Conservation (phyloP, 129 eudicot species). For the Artemisia annua region DNA sequence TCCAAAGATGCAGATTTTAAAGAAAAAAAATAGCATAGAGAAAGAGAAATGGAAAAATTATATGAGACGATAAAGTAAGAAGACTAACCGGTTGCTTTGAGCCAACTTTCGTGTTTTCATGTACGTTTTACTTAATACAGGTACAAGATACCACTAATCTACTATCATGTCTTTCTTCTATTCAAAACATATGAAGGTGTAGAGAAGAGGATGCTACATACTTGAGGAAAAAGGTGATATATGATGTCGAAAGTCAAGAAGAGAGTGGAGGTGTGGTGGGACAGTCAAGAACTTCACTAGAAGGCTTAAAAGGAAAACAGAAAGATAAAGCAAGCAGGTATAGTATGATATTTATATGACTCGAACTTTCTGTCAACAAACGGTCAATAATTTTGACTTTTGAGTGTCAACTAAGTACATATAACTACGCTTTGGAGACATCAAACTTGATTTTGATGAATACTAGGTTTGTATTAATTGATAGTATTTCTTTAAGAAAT, state of each 20-base stretch:
- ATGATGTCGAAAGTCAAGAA: slow-evolving; percentile 20
- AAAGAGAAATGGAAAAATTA: neutral
- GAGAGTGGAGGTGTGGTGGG: slow-evolving; percentile 22
- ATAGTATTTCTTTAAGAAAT: neutral
- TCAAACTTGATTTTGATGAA: slow-evolving; percentile 18
- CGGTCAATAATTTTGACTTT: neutral
- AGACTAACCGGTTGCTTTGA: slow-evolving; percentile 20
- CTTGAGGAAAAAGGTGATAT: slow-evolving; percentile 11
- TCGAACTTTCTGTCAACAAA: slow-evolving; percentile 9
- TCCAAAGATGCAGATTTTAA: slow-evolving; percentile 12
- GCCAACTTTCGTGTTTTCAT: neutral
- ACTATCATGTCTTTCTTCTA: slow-evolving; percentile 4
- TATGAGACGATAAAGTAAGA: neutral
- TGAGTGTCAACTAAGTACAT: neutral
- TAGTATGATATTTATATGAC: slow-evolving; percentile 7
- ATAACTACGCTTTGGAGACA: slow-evolving; percentile 6
- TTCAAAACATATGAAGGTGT: slow-evolving; percentile 14
- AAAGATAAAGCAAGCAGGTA: slow-evolving; percentile 13
- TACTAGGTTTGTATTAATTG: slow-evolving; percentile 16
- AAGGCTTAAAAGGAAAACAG: slow-evolving; percentile 24
- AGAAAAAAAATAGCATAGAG: neutral
- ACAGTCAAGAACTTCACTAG: slow-evolving; percentile 18
- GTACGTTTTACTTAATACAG: no score
- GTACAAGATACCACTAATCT: no score
- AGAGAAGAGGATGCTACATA: slow-evolving; percentile 19